These are phyloP conservation scores for Cercospora berteroae DNA, from an alignment of 2,329 filamentous ascomycete genomes.

Conservation along the genomic window DNA sequence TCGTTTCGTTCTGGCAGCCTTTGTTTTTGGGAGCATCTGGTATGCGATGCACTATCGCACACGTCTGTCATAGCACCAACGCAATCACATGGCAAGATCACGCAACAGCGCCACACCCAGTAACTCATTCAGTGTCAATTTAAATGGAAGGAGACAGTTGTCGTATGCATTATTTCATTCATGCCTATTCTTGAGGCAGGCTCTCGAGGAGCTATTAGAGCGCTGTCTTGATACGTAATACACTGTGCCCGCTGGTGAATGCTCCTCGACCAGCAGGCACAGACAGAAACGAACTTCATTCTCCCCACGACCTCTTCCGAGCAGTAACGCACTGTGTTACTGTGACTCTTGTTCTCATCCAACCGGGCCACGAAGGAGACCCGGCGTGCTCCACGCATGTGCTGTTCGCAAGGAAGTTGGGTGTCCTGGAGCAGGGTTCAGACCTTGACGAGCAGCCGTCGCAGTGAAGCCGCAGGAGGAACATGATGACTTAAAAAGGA, in stretches of 20 bases:
- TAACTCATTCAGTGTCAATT: neutral
- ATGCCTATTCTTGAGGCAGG: neutral
- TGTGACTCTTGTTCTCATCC: neutral
- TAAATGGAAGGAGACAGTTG: neutral
- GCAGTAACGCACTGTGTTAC: neutral
- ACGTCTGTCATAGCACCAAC: neutral
- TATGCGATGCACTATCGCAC: neutral
- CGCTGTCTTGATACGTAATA: slow-evolving; percentile 9
- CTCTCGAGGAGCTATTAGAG: neutral
- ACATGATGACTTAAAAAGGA: neutral
- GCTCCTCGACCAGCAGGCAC: neutral
- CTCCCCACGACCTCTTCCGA: neutral
- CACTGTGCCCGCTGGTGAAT: neutral
- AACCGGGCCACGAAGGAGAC: neutral
- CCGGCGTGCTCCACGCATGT: neutral
- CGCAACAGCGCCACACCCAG: neutral
- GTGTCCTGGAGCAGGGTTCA: neutral
- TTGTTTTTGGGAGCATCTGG: neutral
- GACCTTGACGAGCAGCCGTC: neutral
- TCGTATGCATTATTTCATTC: slow-evolving; percentile 8
- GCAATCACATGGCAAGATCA: neutral
- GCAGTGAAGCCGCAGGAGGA: neutral
- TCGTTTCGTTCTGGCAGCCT: neutral
- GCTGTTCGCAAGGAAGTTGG: neutral
- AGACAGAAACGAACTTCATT: slow-evolving; percentile 10